Conservation (phyloP, 129 eudicot genomes). For the Artemisia annua region DNA sequence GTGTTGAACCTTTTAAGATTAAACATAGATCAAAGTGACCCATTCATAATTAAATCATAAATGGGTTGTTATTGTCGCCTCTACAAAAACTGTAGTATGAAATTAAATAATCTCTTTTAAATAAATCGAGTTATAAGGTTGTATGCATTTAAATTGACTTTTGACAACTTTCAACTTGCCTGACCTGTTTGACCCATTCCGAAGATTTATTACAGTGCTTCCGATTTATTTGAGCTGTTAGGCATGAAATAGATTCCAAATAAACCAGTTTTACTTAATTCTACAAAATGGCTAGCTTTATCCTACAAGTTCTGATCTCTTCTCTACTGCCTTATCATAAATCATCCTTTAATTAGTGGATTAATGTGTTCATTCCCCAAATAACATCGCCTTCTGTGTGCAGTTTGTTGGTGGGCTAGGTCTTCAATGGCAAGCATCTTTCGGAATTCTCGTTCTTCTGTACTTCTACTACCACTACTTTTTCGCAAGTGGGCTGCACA, state of each 20-base stretch:
- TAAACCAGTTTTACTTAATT: neutral
- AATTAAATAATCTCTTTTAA: no score
- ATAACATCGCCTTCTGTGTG: conserved; percentile 17
- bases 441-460: conserved; percentile 90
- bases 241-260: neutral
- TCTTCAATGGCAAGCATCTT: conserved; percentile 92
- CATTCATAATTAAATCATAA: no score
- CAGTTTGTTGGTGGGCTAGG: conserved; percentile 99
- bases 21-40: no score
- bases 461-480: conserved; percentile 97
- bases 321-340: neutral
- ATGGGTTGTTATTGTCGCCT: no score
- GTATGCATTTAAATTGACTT: neutral
- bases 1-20: no score
- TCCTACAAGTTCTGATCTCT: neutral
- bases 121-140: neutral
- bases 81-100: no score
- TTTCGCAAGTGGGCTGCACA: conserved; percentile 99
- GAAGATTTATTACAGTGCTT: neutral
- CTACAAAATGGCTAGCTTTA: no score
- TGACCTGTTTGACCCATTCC: neutral
- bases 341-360: neutral
- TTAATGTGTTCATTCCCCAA: no score
- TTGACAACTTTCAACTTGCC: neutral
- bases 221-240: no score